These are phyloP conservation scores for Eruca vesicaria DNA, from an alignment of 441 rosid species.

Conservation along the genomic window DNA sequence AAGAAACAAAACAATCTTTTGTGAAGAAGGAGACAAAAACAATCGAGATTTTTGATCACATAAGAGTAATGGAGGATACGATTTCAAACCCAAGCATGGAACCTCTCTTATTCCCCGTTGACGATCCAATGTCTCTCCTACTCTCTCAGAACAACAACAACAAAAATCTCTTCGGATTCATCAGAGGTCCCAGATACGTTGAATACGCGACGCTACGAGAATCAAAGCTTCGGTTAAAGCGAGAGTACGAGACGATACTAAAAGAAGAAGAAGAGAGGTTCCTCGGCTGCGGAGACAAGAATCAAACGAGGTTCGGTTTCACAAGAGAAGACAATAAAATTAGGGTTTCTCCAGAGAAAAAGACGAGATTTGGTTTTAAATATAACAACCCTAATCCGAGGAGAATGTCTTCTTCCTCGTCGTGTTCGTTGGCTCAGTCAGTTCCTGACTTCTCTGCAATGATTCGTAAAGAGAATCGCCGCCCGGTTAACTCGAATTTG, in stretches of 20 bases:
- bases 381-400: constrained; percentile 23
- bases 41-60: neutral
- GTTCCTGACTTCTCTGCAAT: constrained; percentile 73
- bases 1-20: neutral
- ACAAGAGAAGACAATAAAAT: constrained; percentile 5
- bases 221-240: constrained; percentile 52
- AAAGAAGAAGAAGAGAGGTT: constrained; percentile 35
- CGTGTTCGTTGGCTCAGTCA: constrained; percentile 59
- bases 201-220: constrained; percentile 73
- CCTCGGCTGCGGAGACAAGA: constrained; percentile 2
- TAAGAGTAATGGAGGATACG: constrained; percentile 33
- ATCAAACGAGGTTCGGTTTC: constrained; percentile 8
- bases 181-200: constrained; percentile 72
- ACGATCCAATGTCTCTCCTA: constrained; percentile 51
- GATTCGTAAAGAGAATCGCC: constrained; percentile 70
- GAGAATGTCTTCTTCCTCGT: constrained; percentile 42
- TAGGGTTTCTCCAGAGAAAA: constrained; percentile 34
- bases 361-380: constrained; percentile 49
- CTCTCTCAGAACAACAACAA: constrained; percentile 44
- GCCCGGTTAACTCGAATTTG: constrained; percentile 36
- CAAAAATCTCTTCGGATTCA: constrained; percentile 39
- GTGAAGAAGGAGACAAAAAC: constrained; percentile 5
- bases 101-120: constrained; percentile 39
- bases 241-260: constrained; percentile 17
- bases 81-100: constrained; percentile 36